phyloP scores from a whole-genome alignment of 1,284 basidiomycete species.

The Leccinum pallidistipes region DNA sequence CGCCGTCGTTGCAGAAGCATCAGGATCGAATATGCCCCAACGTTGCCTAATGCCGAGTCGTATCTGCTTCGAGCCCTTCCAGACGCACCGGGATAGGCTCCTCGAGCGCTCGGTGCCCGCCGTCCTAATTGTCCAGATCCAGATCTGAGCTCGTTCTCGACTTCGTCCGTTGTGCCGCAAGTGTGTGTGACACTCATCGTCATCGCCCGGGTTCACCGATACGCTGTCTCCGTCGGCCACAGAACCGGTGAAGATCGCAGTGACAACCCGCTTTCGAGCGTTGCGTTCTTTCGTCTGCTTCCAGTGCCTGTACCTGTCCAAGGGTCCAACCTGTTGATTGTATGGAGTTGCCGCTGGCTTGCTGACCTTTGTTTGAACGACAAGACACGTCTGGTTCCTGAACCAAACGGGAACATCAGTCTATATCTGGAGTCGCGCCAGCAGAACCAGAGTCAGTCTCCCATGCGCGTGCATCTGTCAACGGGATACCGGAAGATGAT shows the following conservation, averaged over 20 bases:
- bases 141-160: not conserved
- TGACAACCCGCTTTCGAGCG: conserved; percentile 24
- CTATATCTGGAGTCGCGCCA: not conserved
- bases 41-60: conserved; percentile 8
- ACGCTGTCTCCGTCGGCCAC: conserved; percentile 1
- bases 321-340: not conserved
- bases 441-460: conserved; percentile 23
- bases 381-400: not conserved
- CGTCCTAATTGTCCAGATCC: conserved; percentile 1
- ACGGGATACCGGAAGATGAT: conserved; percentile 13
- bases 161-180: not conserved
- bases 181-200: not conserved
- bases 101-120: conserved; percentile 16
- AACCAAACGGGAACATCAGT: too few species aligned
- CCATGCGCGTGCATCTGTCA: conserved; percentile 34
- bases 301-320: conserved; percentile 3
- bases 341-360: not conserved
- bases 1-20: conserved; percentile 1
- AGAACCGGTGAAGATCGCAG: conserved; percentile 32
- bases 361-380: not conserved
- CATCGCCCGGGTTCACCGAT: not conserved
- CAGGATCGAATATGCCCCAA: not conserved
- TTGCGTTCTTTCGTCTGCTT: conserved; percentile 8
- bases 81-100: conserved; percentile 20
- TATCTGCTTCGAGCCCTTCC: conserved; percentile 28